Evolutionary conservation across 192 early-diverging fungal species (phyloP), one percentile per base, ranked within the genome.

Genomic region (Coemansia sp.): DNA sequence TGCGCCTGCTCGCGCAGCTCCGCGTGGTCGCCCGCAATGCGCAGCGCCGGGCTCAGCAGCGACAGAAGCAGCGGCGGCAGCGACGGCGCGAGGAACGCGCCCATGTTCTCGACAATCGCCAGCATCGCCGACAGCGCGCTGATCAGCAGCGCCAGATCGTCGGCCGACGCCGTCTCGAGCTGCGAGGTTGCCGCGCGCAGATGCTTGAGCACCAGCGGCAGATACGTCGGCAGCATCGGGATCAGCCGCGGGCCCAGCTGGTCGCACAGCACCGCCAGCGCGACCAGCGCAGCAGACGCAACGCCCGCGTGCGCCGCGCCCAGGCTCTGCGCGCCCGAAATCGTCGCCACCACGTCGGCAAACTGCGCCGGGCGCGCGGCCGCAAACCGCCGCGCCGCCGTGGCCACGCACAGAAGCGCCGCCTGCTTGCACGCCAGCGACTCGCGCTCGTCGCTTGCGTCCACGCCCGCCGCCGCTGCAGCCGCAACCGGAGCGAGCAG

Each of bases 151-250:
- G 80, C 69, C 35, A 80, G 63, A 47, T 79, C 82, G 25, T 73
- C 70, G 35, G 35, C 35, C 35, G 35, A 12, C 0, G 73, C 64
- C 1, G 79, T 32, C 6, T 58, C 71, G 14, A 52, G 58, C 43
- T 54, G 63, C 32, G 44, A 50, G 10, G 48, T 38, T 7, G 60
- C 83, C 5, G 38, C 58, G 9, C 60, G 61, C 46, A 87, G 59
- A 44, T 83, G 81, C 30, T 86, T 79, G 38, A 95, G 77, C 16
- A 93, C 81, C 21, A 79, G 54, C 27, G 90, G 92, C 82, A 98
- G 87, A 47, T 92, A 90, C 73, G 90, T 88, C 54, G 91, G 90
- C 56, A 98, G 67, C 63, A 71, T 81, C 6, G 94, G 89, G 14
- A 95, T 83, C 16, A 87, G 77, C 29, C 91, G 87, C 42, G 91